Base-by-base conservation (phyloP, 352 stramenopile genomes). In the Phytophthora rubi region DNA sequence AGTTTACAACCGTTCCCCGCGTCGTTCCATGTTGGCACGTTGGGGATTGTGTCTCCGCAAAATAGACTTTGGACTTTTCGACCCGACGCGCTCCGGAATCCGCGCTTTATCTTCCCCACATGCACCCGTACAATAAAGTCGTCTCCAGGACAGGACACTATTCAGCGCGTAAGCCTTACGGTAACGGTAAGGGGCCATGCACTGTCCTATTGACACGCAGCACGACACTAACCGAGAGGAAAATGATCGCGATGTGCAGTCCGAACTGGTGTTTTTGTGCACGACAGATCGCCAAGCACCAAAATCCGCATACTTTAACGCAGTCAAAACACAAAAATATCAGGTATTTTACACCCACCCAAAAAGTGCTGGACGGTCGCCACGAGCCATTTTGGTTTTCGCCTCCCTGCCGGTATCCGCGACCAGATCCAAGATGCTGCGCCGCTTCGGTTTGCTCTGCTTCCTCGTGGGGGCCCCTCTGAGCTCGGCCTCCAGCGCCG, bases 211-310 rank as follows among this genome's bases (percentile, higher is more conserved):
- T 3, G 18, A 44, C 10, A 39, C 32, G 10, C 15, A 12, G 10
- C 33, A 56, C 48, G 8, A 5, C 45, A 56, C 26, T 12, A 6
- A n/a, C 32, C 33, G 16, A 59, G 61, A 68, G 61, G 61, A 68
- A 55, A 68, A 68, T 68, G 61, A 68, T 68, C 52, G 61, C 51
- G 61, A 68, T 68, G 61, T 37, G 26, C 13, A 53, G 30, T 54
- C 32, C 61, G 47, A 56, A 48, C 42, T 48, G 42, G 12, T 48
- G 42, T 48, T 48, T 47, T 44, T 44, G 35, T 44, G 37, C 12
- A 48, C 30, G 44, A 26, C 30, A 32, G 59, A 21, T 66, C 26
- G 35, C 9, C 4, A 30, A 53, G 33, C 30, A 48, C 23, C 21
- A 37, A 18, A 42, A 28, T 30, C 53, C 10, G 7, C 54, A 49